These are phyloP conservation scores for Aurifilum marmelostoma DNA, from an alignment of 2,329 filamentous ascomycete species.

Conservation along the genomic window DNA sequence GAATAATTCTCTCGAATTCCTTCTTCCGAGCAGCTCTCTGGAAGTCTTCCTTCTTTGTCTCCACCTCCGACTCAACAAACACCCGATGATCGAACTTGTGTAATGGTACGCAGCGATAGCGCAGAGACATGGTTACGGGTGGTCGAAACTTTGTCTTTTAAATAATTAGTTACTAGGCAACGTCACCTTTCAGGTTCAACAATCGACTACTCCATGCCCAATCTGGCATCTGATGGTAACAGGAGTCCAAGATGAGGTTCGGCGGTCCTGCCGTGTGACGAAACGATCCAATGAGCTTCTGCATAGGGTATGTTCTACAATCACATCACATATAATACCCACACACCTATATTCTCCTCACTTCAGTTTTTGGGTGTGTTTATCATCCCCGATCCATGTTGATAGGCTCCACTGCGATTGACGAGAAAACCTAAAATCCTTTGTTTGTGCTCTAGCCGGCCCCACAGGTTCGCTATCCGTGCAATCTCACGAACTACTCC, in stretches of 20 bases:
- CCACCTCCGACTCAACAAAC: too few species aligned
- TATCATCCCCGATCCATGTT: not conserved
- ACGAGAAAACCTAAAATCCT: not conserved
- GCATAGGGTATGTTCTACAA: not conserved
- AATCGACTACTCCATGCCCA: not conserved
- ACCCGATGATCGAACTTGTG: not conserved
- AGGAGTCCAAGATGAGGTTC: slow-evolving; percentile 6
- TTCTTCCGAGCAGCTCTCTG: not conserved
- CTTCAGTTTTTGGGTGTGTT: not conserved
- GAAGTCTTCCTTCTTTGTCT: not conserved
- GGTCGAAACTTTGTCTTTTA: not conserved
- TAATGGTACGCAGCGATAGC: not conserved
- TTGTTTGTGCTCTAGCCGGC: not conserved
- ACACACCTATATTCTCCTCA: not conserved
- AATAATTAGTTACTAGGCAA: too few species aligned
- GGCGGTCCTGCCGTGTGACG: not conserved
- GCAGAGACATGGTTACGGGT: not conserved
- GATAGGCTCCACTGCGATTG: not conserved
- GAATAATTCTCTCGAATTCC: too few species aligned
- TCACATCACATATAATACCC: not conserved
- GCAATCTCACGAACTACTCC: not conserved
- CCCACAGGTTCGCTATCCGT: not conserved
- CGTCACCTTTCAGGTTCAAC: not conserved
- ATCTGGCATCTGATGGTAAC: slow-evolving; percentile 7
- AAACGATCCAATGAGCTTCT: not conserved